These are phyloP conservation scores for Vitis rotundifolia DNA, from an alignment of 164 flowering plant genomes.

Conservation along the genomic window DNA sequence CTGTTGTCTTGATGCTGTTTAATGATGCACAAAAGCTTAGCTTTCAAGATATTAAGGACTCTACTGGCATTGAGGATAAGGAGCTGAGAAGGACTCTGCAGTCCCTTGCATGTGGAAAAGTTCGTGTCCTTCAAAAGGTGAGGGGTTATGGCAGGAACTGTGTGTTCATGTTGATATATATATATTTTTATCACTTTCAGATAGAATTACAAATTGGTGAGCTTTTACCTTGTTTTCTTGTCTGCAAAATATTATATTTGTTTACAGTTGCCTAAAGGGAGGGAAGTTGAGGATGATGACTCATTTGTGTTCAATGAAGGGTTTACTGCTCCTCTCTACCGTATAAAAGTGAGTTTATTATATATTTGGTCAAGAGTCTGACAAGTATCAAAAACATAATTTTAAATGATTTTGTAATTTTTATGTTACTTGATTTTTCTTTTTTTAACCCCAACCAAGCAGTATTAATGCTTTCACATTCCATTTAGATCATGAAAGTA, in stretches of 20 bases:
- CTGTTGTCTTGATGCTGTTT: slow-evolving; percentile 87
- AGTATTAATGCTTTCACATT: too few relatives aligned
- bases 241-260: not conserved
- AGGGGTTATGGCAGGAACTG: slow-evolving; percentile 6
- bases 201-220: not conserved
- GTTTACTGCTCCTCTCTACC: slow-evolving; percentile 81
- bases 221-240: not conserved
- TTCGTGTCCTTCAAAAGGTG: slow-evolving; percentile 86
- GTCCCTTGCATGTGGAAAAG: slow-evolving; percentile 91
- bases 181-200: not conserved
- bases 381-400: not conserved
- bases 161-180: not conserved
- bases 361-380: not conserved
- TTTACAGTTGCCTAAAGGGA: slow-evolving; percentile 76
- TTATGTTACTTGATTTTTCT: too few relatives aligned
- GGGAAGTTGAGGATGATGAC: slow-evolving; percentile 84
- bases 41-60: slow-evolving; percentile 79
- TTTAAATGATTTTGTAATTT: not conserved
- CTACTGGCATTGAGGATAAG: slow-evolving; percentile 89
- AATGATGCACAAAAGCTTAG: slow-evolving; percentile 82
- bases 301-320: slow-evolving; percentile 78
- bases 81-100: slow-evolving; percentile 87
- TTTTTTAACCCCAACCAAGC: too few relatives aligned
- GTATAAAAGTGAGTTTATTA: slow-evolving; percentile 60
- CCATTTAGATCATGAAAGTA: too few relatives aligned